phyloP scores from a whole-genome alignment of 495 filamentous ascomycete species.

The Alectoria sarmentosa region DNA sequence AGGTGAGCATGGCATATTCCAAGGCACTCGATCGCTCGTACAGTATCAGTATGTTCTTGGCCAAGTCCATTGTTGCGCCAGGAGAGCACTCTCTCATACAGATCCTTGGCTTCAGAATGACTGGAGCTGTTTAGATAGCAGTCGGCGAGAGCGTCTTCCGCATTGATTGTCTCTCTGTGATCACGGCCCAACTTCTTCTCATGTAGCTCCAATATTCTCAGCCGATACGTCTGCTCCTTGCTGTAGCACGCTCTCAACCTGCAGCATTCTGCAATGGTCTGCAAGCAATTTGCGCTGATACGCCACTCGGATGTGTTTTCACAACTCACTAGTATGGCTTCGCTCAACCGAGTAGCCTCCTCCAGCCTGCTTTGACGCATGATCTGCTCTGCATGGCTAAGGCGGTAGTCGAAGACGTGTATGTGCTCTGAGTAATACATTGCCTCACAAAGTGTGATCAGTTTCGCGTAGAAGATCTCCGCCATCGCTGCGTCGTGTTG shows the following conservation, averaged over 20 bases:
- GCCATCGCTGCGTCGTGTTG: constrained; percentile 12
- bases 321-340: constrained; percentile 10
- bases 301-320: constrained; percentile 11
- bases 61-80: constrained; percentile 10
- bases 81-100: constrained; percentile 3
- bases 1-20: constrained; percentile 11
- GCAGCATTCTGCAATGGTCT: constrained; percentile 15
- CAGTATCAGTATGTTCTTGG: constrained; percentile 5
- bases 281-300: constrained; percentile 9
- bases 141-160: constrained; percentile 12
- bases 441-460: constrained; percentile 8
- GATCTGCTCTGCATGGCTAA: constrained; percentile 16
- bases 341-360: constrained; percentile 7
- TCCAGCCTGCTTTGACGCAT: constrained; percentile 18
- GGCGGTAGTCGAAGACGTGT: constrained; percentile 16
- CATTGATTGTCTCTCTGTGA: constrained; percentile 15
- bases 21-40: constrained; percentile 14
- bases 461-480: constrained; percentile 12
- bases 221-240: constrained; percentile 10
- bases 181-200: constrained; percentile 10
- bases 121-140: constrained; percentile 12
- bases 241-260: constrained; percentile 11
- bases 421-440: constrained; percentile 16
- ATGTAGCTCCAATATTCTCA: constrained; percentile 11
- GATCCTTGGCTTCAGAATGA: constrained; percentile 8